Conservation (phyloP, 768 basidiomycete species). For the Terana coerulea region DNA sequence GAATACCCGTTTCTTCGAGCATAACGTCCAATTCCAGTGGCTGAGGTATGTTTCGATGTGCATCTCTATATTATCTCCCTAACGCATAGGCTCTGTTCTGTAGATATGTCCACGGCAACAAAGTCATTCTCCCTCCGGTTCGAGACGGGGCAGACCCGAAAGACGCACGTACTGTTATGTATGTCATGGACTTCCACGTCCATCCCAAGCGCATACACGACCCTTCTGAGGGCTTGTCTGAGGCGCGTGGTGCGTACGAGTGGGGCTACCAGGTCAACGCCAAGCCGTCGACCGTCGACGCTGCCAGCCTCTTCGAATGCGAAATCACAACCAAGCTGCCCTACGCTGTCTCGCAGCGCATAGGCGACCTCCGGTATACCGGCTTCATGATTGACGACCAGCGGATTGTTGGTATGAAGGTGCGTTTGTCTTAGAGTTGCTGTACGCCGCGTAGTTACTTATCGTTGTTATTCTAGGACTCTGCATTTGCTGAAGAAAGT, state of each 20-base stretch:
- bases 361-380: slow-evolving; percentile 24
- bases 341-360: slow-evolving; percentile 13
- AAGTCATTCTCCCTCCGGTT: slow-evolving; percentile 27
- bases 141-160: slow-evolving; percentile 11
- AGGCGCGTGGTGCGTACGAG: not conserved
- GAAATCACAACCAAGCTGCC: slow-evolving; percentile 20
- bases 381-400: slow-evolving; percentile 43
- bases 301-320: slow-evolving; percentile 10
- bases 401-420: slow-evolving; percentile 37
- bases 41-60: slow-evolving; percentile 27
- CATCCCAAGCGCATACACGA: slow-evolving; percentile 22
- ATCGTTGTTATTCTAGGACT: slow-evolving; percentile 15
- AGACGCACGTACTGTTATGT: slow-evolving; percentile 16
- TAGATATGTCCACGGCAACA: slow-evolving; percentile 42
- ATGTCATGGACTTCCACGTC: slow-evolving; percentile 31
- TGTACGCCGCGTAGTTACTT: not conserved
- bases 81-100: not conserved
- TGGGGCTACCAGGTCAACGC: slow-evolving; percentile 3
- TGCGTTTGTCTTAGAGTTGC: slow-evolving; percentile 19
- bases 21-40: slow-evolving; percentile 34
- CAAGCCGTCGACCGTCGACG: not conserved
- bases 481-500: slow-evolving; percentile 29
- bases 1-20: slow-evolving; percentile 31
- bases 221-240: slow-evolving; percentile 7
- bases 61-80: no score